Conservation (phyloP, 257 asterid genomes). For the Nicotiana undulata region DNA sequence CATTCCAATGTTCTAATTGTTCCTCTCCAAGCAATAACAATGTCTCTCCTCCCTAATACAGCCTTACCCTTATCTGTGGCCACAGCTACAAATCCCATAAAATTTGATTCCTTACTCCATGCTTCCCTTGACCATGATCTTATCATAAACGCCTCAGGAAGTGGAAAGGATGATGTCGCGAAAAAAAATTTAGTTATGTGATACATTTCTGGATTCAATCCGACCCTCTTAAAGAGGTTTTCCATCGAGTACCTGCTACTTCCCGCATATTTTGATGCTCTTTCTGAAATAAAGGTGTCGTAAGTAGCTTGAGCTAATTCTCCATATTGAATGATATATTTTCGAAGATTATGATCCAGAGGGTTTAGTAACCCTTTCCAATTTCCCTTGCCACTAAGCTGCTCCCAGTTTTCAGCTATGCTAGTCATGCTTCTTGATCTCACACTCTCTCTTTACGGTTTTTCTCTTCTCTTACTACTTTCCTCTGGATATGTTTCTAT, state of each 20-base stretch:
- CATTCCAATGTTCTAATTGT: constrained; percentile 57
- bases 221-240: constrained; percentile 41
- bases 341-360: constrained; percentile 63
- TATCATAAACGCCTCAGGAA: constrained; percentile 62
- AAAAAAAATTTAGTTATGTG: constrained; percentile 48
- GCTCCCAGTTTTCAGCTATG: constrained; percentile 50
- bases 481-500: background rate
- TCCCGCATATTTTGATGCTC: constrained; percentile 69
- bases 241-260: constrained; percentile 36
- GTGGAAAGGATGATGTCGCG: constrained; percentile 46
- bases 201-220: constrained; percentile 44
- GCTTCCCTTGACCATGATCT: constrained; percentile 64
- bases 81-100: constrained; percentile 80
- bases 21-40: constrained; percentile 79
- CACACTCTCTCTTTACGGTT: background rate
- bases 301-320: constrained; percentile 66
- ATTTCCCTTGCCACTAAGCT: constrained; percentile 43
- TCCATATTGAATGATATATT: constrained; percentile 59
- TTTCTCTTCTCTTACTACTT: background rate
- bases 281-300: constrained; percentile 52
- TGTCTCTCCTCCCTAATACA: constrained; percentile 66
- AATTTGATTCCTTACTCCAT: constrained; percentile 78
- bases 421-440: background rate
- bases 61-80: constrained; percentile 63
- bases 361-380: constrained; percentile 74